Base-by-base conservation (phyloP, 2,329 filamentous ascomycete species). In the Amauroascus verrucosus region DNA sequence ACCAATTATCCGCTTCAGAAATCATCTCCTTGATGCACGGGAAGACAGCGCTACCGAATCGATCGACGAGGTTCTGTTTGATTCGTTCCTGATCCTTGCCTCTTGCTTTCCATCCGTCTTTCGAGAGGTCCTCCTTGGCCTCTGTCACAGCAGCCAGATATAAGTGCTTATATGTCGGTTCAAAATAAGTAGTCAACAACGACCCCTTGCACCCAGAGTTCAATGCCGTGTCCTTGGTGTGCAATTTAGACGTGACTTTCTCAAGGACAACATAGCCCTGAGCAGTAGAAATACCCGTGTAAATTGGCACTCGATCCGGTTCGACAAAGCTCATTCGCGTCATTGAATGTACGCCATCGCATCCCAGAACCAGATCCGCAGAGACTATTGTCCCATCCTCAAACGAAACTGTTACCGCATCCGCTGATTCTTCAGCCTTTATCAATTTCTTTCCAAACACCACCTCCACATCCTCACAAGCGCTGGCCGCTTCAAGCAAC, bases 341-440 rank as follows among this genome's bases (percentile, higher is more conserved):
- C 0, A 66, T 69, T 0, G 78, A 81, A 60, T 82, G 77, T 48
- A 83, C 82, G 0, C 80, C 80, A 54, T 83, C 80, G 0, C 78
- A 77, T 0, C 78, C 80, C 14, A 82, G 67, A 0, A 83, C 70
- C 11, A 79, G 60, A 1, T 65, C 58, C 0, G 76, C 74, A 0
- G 59, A 62, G 1, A 59, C 66, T 0, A 61, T 66, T 0, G 67
- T 67, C 1, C 75, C 77, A 51, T 79, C 74, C 0, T 63, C 63
- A 53, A 81, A 77, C 11, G 68, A 68, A 58, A 75, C 77, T 0
- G 64, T 70, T 0, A 80, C 75, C 0, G 62, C 61, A 0, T 69
- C 53, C 0, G 68, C 64, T 0, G 64, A 66, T 51, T 78, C 75
- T 74, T 11, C 70, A 68, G 56, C 76, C 81, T 1, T 70, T 53